These are phyloP conservation scores for Acephala macrosclerotiorum DNA, from an alignment of 2,329 filamentous ascomycete genomes.

Conservation along the genomic window DNA sequence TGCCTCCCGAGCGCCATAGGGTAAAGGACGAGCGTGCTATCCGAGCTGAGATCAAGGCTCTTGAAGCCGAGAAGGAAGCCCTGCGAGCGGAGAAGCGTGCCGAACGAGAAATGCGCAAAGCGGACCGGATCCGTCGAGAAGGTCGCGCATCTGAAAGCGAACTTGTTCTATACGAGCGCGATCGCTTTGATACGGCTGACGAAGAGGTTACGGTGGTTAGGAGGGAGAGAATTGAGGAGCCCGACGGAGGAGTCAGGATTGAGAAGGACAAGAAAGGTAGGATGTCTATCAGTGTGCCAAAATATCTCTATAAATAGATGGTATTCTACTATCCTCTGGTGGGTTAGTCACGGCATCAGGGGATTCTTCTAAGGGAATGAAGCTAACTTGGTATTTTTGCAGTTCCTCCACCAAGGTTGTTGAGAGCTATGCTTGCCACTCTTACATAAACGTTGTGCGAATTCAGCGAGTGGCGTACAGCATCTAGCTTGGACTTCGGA, in stretches of 20 bases:
- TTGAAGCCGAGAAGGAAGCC: constrained; percentile 71
- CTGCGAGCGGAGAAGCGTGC: constrained; percentile 63
- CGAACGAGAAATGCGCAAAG: constrained; percentile 50
- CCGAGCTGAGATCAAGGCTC: constrained; percentile 72
- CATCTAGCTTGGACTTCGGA: not conserved
- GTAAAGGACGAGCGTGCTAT: constrained; percentile 62
- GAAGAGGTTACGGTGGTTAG: constrained; percentile 60
- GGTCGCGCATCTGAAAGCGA: constrained; percentile 67
- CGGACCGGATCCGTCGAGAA: constrained; percentile 61
- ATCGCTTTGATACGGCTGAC: constrained; percentile 50
- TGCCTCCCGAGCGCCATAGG: constrained; percentile 46
- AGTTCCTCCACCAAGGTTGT: constrained; percentile 69
- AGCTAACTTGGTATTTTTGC: constrained; percentile 38
- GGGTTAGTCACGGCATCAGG: constrained; percentile 31
- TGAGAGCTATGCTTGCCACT: constrained; percentile 76
- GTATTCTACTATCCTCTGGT: constrained; percentile 37
- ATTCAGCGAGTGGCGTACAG: not conserved
- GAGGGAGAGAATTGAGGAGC: constrained; percentile 59
- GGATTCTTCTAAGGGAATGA: constrained; percentile 24
- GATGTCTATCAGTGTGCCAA: constrained; percentile 84
- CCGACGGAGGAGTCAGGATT: constrained; percentile 70
- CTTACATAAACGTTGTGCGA: constrained; percentile 58
- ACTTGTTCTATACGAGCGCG: constrained; percentile 67
- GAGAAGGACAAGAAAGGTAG: constrained; percentile 96
- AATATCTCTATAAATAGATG: constrained; percentile 58